phyloP scores from a whole-genome alignment of 1,284 basidiomycete species.

The Coniferiporia sulphurascens region DNA sequence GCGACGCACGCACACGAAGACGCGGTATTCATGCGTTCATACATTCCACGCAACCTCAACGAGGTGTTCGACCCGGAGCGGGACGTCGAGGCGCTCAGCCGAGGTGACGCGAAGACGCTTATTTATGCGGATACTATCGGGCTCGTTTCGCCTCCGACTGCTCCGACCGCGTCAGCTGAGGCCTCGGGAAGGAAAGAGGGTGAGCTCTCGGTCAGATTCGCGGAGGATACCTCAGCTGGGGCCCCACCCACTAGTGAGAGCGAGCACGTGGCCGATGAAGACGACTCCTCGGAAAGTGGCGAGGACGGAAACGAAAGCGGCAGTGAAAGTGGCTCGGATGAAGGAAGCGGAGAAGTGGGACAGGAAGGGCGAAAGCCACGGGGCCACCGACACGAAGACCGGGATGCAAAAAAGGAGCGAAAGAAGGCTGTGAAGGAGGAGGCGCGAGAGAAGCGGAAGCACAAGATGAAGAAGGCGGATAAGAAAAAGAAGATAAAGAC shows the following conservation, averaged over 20 bases:
- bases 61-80: slow-evolving; percentile 92
- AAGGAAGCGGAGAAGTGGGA: slow-evolving; percentile 31
- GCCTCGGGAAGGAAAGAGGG: slow-evolving; percentile 20
- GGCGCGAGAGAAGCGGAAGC: slow-evolving; percentile 81
- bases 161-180: slow-evolving; percentile 12
- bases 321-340: slow-evolving; percentile 21
- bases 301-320: slow-evolving; percentile 13
- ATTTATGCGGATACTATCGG: slow-evolving; percentile 87
- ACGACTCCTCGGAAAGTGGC: not conserved
- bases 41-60: slow-evolving; percentile 89
- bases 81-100: slow-evolving; percentile 70
- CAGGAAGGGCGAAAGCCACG: slow-evolving; percentile 56
- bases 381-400: slow-evolving; percentile 89
- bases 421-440: slow-evolving; percentile 87
- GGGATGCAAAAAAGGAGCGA: slow-evolving; percentile 89
- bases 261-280: not conserved
- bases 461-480: slow-evolving; percentile 92
- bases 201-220: slow-evolving; percentile 21
- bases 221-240: slow-evolving; percentile 11
- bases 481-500: slow-evolving; percentile 83
- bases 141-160: slow-evolving; percentile 43
- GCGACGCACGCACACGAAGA: slow-evolving; percentile 62
- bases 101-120: slow-evolving; percentile 66
- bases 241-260: not conserved
- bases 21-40: slow-evolving; percentile 81